phyloP scores from a whole-genome alignment of 352 stramenopile species.

The Globisporangium middletonii region DNA sequence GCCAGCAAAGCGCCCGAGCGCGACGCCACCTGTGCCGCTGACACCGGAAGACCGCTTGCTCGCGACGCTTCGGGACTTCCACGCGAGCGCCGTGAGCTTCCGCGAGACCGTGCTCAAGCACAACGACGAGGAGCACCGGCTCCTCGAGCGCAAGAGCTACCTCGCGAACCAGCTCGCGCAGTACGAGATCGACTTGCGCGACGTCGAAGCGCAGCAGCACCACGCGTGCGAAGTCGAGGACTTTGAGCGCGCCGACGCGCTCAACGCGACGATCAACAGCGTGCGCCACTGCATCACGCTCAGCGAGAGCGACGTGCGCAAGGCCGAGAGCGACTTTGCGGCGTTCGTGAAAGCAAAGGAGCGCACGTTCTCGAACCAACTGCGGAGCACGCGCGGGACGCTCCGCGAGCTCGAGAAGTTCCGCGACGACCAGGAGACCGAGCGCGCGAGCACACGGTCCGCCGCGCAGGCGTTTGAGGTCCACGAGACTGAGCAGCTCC shows the following conservation, averaged over 20 bases:
- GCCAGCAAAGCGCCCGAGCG: constrained; percentile 17
- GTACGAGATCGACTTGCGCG: constrained; percentile 71
- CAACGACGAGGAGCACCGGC: constrained; percentile 66
- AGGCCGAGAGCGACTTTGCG: constrained; percentile 65
- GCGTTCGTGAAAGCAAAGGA: constrained; percentile 73
- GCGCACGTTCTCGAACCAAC: constrained; percentile 70
- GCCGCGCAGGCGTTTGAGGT: constrained; percentile 60
- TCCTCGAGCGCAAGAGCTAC: constrained; percentile 62
- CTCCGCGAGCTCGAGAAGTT: constrained; percentile 75
- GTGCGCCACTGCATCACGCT: constrained; percentile 77
- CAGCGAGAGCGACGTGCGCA: constrained; percentile 71
- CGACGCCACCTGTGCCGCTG: constrained; percentile 19
- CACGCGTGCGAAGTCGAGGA: constrained; percentile 77
- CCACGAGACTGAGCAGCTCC: constrained; percentile 64
- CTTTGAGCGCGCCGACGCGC: constrained; percentile 77
- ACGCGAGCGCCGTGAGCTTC: constrained; percentile 67
- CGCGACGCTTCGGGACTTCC: constrained; percentile 66
- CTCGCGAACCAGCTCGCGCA: constrained; percentile 66
- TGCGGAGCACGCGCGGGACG: constrained; percentile 65
- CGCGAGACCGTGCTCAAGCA: constrained; percentile 54
- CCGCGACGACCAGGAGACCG: constrained; percentile 57
- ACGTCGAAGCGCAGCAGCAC: constrained; percentile 78
- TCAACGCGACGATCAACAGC: constrained; percentile 79
- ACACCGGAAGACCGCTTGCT: constrained; percentile 67
- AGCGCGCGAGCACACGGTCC: constrained; percentile 37